phyloP scores from a whole-genome alignment of 306 rosid genomes.

The Astragalus glycyphyllos region DNA sequence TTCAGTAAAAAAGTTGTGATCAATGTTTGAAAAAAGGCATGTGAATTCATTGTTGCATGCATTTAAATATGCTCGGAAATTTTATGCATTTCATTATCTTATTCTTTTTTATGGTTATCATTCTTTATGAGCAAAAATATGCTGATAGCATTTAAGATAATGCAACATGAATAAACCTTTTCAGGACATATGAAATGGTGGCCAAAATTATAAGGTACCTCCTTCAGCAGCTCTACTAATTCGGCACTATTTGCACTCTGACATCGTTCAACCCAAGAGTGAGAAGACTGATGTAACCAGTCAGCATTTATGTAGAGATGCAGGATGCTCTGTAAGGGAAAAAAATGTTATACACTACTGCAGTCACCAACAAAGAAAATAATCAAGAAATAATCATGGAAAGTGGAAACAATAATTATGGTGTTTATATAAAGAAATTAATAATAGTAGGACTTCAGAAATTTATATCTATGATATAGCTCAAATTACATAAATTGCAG shows the following conservation, averaged over 20 bases:
- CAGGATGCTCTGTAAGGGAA: conserved; percentile 72
- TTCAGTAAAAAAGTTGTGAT: conserved; percentile 15
- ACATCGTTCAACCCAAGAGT: conserved; percentile 77
- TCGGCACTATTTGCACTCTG: conserved; percentile 83
- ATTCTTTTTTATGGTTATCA: not conserved
- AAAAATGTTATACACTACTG: conserved; percentile 29
- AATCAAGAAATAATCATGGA: not conserved
- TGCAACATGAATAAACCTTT: conserved; percentile 29
- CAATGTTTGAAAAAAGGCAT: conserved; percentile 23
- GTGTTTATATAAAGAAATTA: conserved; percentile 18
- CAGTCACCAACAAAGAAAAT: conserved; percentile 38
- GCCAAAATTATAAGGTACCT: conserved; percentile 65
- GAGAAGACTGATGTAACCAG: conserved; percentile 72
- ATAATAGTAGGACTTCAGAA: too few relatives aligned
- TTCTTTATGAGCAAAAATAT: conserved; percentile 21
- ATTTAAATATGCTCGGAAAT: conserved; percentile 19
- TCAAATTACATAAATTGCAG: conserved; percentile 12
- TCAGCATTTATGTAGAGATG: conserved; percentile 65
- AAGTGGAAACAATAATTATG: conserved; percentile 12
- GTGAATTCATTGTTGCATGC: conserved; percentile 33
- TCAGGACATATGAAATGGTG: conserved; percentile 33
- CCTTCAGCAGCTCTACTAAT: conserved; percentile 79
- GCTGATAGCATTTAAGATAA: conserved; percentile 25
- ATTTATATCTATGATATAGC: too few relatives aligned
- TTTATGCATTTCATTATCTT: conserved; percentile 31